Base-by-base conservation (phyloP, 75 land plant species). In the Pinus albicaulis region DNA sequence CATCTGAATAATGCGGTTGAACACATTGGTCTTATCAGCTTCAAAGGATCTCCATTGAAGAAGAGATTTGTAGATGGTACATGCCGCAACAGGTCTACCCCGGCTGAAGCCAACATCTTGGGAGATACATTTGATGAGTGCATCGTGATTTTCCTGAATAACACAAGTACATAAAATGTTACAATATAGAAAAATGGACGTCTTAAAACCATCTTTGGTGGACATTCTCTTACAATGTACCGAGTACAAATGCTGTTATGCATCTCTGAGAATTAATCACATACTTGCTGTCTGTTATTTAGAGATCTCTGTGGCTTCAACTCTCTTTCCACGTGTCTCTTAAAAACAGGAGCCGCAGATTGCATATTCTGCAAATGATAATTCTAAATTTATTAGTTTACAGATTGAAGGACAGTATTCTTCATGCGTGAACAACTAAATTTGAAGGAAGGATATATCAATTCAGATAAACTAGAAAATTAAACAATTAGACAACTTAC, bases 11-110 rank as follows among this genome's bases (percentile, higher is more conserved):
- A 95, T 95, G n/a, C 92, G 90, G 74, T 95, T 96, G 83, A 95
- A 95, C 59, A 95, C 92, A 74, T 81, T 90, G 19, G 98, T 95
- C 75, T 85, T 93, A 26, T 95, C 98, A 60, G 93, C 94, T 85
- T 95, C 96, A 88, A 95, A 93, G 2, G 94, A 91, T 60, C 94
- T 87, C 98, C 98, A 95, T 25, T 93, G 98, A 64, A 95, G 88
- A 68, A 95, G 85, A 66, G 90, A 82, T 73, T 95, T 95, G 89
- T 89, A 95, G 34, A 91, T 82, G 25, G 93, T 78, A 65, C 87
- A 89, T 52, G 96, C 96, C 36, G 97, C 92, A 80, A 85, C 87
- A 38, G 98, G 94, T 74, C 90, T 81, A 73, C 86, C 83, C 74
- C 82, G 85, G 64, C 90, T 92, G 87, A 93, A 95, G 23, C 89